These are phyloP conservation scores for Articulospora tetracladia DNA, from an alignment of 495 filamentous ascomycete species.

Conservation along the genomic window DNA sequence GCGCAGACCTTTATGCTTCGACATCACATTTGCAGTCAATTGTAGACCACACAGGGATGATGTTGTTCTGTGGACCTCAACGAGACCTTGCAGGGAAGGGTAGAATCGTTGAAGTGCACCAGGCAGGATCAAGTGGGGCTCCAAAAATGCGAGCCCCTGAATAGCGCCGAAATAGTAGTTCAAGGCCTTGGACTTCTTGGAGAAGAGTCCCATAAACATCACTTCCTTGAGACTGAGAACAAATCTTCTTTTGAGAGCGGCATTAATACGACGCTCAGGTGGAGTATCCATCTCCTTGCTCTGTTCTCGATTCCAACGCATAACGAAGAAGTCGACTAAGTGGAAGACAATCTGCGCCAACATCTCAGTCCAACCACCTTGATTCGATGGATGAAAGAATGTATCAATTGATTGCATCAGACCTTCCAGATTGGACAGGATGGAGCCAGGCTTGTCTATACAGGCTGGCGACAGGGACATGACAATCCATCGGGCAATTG, in stretches of 20 bases:
- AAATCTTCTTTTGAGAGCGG: conserved; percentile 79
- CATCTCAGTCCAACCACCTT: conserved; percentile 86
- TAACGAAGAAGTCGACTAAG: conserved; percentile 93
- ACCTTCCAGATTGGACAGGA: conserved; percentile 83
- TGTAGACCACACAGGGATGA: conserved; percentile 90
- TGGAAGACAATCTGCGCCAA: conserved; percentile 90
- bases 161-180: conserved; percentile 87
- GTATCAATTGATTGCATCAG: conserved; percentile 95
- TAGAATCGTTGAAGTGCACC: conserved; percentile 96
- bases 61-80: conserved; percentile 95
- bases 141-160: conserved; percentile 83
- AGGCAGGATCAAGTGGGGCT: conserved; percentile 88
- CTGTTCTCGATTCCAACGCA: conserved; percentile 94
- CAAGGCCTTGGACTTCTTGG: conserved; percentile 88
- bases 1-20: conserved; percentile 84
- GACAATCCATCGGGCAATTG: conserved; percentile 92
- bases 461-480: conserved; percentile 89
- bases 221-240: conserved; percentile 89
- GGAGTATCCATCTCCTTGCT: conserved; percentile 88
- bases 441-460: conserved; percentile 70
- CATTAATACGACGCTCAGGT: conserved; percentile 70
- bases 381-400: conserved; percentile 98
- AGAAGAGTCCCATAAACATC: conserved; percentile 96
- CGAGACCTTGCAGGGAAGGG: conserved; percentile 89
- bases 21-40: conserved; percentile 83